Evolutionary conservation across 2,329 filamentous ascomycete species (phyloP), one percentile per base, ranked within the genome.

Genomic region (Emericellopsis cladophorae): DNA sequence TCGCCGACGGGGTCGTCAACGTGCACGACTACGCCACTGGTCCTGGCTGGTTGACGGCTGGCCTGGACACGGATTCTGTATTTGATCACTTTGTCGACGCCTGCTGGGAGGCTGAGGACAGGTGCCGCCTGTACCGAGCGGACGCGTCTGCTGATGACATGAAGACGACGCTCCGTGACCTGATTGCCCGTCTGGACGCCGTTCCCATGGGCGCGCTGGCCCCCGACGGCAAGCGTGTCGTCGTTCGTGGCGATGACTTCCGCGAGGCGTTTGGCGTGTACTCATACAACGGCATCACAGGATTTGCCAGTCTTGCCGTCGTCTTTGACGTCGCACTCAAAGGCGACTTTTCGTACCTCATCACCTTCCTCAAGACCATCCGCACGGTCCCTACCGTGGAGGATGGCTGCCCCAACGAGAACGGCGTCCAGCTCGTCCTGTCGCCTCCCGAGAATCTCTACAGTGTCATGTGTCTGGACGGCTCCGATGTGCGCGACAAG

Each of bases 1-100:
- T 68, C 3, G 50, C 66, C 3, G 64, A 66, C 15, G 62, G 56
- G 1, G 57, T 67, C 46, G 18, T 24, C 11, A 53, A 67, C 42
- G 45, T 53, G 0, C 46, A 60, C 12, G 63, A 67, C 46, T 66
- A 65, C 41, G 42, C 45, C n/a, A 50, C 46, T 34, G 46, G 47
- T 4, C 26, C 47, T n/a, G 2, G 49, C 14, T 67, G 61, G 62
- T 40, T 52, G 2, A 54, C 47, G 29, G 63, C 60, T 48, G 54
- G 61, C 1, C 46, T 51, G 31, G 64, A 68, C 40, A 55, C 60
- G 0, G 58, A 67, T 18, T 44, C 55, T 7, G 47, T 60, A 11
- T 45, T 58, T 18, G 50, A 54, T 11, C 42, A 48, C 29, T 58
- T 67, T 43, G 62, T 57, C 46, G 43, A 52, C 7, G 51, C 54